These are phyloP conservation scores for Helicocarpus griseus DNA, from an alignment of 2,329 filamentous ascomycete species.

Conservation along the genomic window DNA sequence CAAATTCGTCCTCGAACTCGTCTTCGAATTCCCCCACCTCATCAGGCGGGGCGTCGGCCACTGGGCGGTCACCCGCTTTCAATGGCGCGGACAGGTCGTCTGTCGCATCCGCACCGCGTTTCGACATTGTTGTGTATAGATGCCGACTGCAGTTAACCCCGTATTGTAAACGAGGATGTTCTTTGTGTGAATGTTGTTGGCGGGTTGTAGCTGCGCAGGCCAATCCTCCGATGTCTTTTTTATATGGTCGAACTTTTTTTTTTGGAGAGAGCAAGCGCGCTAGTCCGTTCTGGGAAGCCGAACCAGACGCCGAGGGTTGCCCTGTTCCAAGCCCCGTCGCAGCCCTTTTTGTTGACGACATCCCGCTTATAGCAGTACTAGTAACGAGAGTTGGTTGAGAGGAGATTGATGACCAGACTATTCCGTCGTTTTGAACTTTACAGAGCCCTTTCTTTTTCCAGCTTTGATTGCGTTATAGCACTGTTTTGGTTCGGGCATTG, in stretches of 20 bases:
- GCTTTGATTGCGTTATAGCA: too few species aligned
- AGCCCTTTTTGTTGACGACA: slow-evolving; percentile 1
- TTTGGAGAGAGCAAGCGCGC: not conserved
- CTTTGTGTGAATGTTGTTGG: not conserved
- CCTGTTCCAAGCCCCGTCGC: too few species aligned
- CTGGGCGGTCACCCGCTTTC: slow-evolving; percentile 52
- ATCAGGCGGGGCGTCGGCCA: slow-evolving; percentile 39
- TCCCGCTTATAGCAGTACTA: too few species aligned
- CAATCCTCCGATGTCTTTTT: not conserved
- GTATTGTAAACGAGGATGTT: not conserved
- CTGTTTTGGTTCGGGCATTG: not conserved
- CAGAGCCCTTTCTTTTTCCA: too few species aligned
- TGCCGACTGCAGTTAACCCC: not conserved
- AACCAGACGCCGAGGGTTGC: not conserved
- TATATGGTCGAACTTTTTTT: not conserved
- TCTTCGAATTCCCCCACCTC: slow-evolving; percentile 56
- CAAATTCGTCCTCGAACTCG: slow-evolving; percentile 93
- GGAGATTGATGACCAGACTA: too few species aligned
- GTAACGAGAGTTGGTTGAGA: not conserved
- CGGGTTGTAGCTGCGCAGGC: not conserved
- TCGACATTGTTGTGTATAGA: slow-evolving; percentile 42
- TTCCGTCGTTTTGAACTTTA: not conserved
- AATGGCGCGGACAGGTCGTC: slow-evolving; percentile 43
- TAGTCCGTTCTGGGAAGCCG: slow-evolving; percentile 11
- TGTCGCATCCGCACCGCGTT: slow-evolving; percentile 47